Percentiles rank a stretch among this genome's conserved stretches.
Conservation (phyloP, 2,329 filamentous ascomycete species). For the Claviceps sp. region DNA sequence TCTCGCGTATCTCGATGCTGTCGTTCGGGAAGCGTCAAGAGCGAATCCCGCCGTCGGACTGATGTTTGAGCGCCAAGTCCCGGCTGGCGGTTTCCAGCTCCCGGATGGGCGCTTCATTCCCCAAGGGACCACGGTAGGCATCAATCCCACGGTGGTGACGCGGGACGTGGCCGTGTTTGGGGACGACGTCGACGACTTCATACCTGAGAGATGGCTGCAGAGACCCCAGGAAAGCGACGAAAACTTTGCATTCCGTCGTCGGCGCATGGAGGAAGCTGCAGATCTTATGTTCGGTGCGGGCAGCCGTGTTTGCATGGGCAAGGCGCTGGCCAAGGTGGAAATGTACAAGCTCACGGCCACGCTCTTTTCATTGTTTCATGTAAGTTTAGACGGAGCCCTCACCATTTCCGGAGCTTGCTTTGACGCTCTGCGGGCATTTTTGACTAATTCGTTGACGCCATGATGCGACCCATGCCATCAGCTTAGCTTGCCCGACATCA, state of each 20-base stretch:
- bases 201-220: constrained; percentile 35
- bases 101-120: constrained; percentile 23
- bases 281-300: constrained; percentile 26
- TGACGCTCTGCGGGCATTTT: too few relatives aligned
- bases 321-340: constrained; percentile 20
- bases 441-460: too few relatives aligned
- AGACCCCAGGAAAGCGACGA: constrained; percentile 7
- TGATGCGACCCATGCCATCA: not conserved
- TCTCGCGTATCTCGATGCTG: constrained; percentile 33
- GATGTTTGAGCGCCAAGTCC: constrained; percentile 36
- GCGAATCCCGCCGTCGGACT: constrained; percentile 35
- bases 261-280: constrained; percentile 22
- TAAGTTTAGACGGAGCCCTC: constrained; percentile 1
- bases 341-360: constrained; percentile 27
- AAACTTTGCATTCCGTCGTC: constrained; percentile 19
- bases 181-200: constrained; percentile 28
- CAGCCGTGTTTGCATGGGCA: constrained; percentile 25
- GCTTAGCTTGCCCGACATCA: constrained; percentile 6
- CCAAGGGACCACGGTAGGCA: constrained; percentile 24
- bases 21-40: constrained; percentile 36
- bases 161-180: constrained; percentile 30
- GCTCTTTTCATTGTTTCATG: constrained; percentile 28
- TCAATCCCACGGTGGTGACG: constrained; percentile 26
- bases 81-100: constrained; percentile 21
- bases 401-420: too few relatives aligned